Conservation (phyloP, 441 rosid species). For the Erodium moschatum region DNA sequence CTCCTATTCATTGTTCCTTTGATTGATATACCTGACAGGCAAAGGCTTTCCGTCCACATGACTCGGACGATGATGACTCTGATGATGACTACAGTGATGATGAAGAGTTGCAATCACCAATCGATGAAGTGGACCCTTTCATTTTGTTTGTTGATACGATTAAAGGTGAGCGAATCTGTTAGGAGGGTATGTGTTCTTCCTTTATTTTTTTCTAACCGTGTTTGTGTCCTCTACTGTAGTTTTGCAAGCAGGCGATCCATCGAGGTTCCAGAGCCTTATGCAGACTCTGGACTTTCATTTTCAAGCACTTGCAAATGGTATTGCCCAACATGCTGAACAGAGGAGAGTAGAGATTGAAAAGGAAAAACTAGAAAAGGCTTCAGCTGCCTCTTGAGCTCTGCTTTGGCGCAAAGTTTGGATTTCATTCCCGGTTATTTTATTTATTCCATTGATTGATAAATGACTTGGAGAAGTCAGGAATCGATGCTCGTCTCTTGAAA, state of each 20-base stretch:
- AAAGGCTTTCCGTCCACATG: constrained; percentile 60
- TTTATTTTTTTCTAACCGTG: neutral
- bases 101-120: constrained; percentile 86
- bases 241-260: constrained; percentile 59
- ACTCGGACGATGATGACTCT: constrained; percentile 58
- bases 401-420: neutral
- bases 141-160: constrained; percentile 79
- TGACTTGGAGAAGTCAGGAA: too few relatives aligned
- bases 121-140: constrained; percentile 93
- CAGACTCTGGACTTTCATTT: constrained; percentile 72
- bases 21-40: constrained; percentile 32
- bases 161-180: constrained; percentile 39
- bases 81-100: constrained; percentile 83
- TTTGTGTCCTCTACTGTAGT: constrained; percentile 25
- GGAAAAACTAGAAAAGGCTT: constrained; percentile 62
- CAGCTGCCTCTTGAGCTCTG: constrained; percentile 28
- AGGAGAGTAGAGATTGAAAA: constrained; percentile 80
- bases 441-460: too few relatives aligned
- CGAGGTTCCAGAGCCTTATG: constrained; percentile 66
- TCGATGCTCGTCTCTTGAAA: too few relatives aligned
- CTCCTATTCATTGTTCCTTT: too few relatives aligned
- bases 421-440: too few relatives aligned
- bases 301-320: constrained; percentile 73
- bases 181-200: neutral
- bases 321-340: constrained; percentile 85